Evolutionary conservation across 1,284 basidiomycete species (phyloP), one percentile per base, ranked within the genome.

Genomic region (Coriolopsis trogii): DNA sequence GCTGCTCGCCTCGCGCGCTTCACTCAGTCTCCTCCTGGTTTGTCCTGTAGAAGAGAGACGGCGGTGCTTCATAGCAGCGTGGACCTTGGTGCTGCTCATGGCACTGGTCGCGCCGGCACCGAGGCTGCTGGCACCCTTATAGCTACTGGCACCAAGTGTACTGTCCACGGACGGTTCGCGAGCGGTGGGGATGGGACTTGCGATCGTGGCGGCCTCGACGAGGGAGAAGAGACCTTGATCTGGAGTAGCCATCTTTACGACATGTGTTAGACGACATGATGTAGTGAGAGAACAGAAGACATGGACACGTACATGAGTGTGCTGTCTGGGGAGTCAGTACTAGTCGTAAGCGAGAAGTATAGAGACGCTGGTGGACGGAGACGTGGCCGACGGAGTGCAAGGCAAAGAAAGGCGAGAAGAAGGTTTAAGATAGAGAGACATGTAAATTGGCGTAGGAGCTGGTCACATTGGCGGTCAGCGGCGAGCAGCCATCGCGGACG

Each of bases 1-100:
- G 53, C 74, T 75, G 42, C 83, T 84, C 36, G 88, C 88, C 68
- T 89, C 87, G 46, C 85, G 75, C 31, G 87, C 88, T 67, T 91
- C 88, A 67, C 86, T 89, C 60, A 88, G 67, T 52, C 88, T 76
- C 60, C 87, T 77, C 64, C 80, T 80, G 10, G 80, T 74, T 69
- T 86, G 84, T 13, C 85, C 84, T 8, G 81, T 78, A 0, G 86
- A 88, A 13, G 86, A 83, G 30, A 88, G 69, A 25, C 87, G 74
- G 47, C 89, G 84, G 52, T 85, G 81, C 68, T 81, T 74, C 51
- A 66, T 59, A 10, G 62, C 67, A 43, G 65, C 59, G 30, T 71
- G 67, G 13, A 64, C 55, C 57, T 68, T 67, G 30, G 55, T 46
- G 7, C 60, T 61, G 20, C 62, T 49, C 3, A 61, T 59, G 20